Evolutionary conservation across 2,329 filamentous ascomycete species (phyloP), one percentile per base, ranked within the genome.

Genomic region (Penicillium sp.): DNA sequence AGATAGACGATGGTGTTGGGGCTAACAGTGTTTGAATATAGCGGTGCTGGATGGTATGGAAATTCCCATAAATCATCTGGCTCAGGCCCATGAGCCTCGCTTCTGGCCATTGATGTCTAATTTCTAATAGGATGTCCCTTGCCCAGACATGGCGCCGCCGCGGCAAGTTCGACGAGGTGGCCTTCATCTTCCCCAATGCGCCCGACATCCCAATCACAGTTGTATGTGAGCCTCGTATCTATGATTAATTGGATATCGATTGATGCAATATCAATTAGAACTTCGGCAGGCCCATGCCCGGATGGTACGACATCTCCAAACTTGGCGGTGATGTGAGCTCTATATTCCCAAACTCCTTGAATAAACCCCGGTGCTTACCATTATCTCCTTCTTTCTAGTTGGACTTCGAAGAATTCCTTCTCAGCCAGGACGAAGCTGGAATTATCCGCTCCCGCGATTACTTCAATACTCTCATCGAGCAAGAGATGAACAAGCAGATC

Each of bases 131-230:
- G 85, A 83, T 89, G 43, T 86, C 85, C 55, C 84, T 94, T 20
- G 91, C 94, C 32, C 88, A 96, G 79, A 91, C 93, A 75, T 97
- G 89, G 88, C 86, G 91, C 53, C 82, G 87, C 34, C 84, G 89
- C 50, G 84, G 86, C 73, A 87, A 88, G 69, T 90, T 97, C 61
- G 85, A 92, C 56, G 89, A 97, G 76, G 90, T 96, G 72, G 89
- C 93, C 71, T 97, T 97, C 74, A 85, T 99, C 69, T 88, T 99
- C 74, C 94, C 94, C 16, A 90, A 96, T 77, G 94, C 94, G 29
- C 92, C 93, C 5, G 77, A 76, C 37, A 94, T 96, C 52, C 91
- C 92, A 32, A 90, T 97, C 70, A 92, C 91, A n/a, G 80, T 87
- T 66, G 88, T 91, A 76, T 68, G 83, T 77, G 32, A n/a, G 11